A percentile compares a stretch with the other conserved stretches of the same genome.
Conservation (phyloP, 2,329 filamentous ascomycete species). For the Calycina herbarum region DNA sequence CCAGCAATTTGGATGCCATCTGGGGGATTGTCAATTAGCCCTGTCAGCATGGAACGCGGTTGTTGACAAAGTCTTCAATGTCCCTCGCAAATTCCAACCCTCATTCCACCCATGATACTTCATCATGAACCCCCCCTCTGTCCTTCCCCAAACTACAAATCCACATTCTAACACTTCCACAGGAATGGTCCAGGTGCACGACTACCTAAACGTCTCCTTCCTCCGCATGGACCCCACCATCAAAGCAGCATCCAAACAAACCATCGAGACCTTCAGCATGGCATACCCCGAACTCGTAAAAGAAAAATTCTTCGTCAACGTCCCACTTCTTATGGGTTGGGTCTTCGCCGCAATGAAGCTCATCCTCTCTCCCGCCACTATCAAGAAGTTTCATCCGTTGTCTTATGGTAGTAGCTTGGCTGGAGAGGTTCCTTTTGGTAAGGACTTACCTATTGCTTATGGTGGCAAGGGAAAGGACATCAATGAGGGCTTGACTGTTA, state of each 20-base stretch:
- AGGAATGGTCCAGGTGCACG: slow-evolving; percentile 81
- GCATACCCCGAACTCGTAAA: slow-evolving; percentile 87
- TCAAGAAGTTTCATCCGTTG: slow-evolving; percentile 79
- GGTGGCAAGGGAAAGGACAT: slow-evolving; percentile 66
- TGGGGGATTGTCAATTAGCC: neutral
- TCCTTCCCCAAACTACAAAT: too few species aligned
- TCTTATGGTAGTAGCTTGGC: slow-evolving; percentile 70
- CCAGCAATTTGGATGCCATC: neutral
- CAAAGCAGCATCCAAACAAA: slow-evolving; percentile 75
- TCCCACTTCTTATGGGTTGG: slow-evolving; percentile 89
- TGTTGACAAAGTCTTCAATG: too few species aligned
- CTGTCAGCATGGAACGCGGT: neutral
- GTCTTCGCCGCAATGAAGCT: slow-evolving; percentile 75
- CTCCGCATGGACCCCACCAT: slow-evolving; percentile 76
- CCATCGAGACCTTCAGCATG: slow-evolving; percentile 76
- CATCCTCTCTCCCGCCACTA: slow-evolving; percentile 70
- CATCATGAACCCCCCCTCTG: too few species aligned
- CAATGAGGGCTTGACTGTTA: slow-evolving; percentile 36
- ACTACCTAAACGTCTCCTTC: slow-evolving; percentile 88
- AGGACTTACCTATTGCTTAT: slow-evolving; percentile 71
- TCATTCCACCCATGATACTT: too few species aligned
- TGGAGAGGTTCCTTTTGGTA: slow-evolving; percentile 59
- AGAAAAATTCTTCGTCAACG: slow-evolving; percentile 93
- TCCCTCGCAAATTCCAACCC: too few species aligned
- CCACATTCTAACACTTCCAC: neutral